Base-by-base conservation (phyloP, 805 yeast genomes). In the Myxozyma sirexii region DNA sequence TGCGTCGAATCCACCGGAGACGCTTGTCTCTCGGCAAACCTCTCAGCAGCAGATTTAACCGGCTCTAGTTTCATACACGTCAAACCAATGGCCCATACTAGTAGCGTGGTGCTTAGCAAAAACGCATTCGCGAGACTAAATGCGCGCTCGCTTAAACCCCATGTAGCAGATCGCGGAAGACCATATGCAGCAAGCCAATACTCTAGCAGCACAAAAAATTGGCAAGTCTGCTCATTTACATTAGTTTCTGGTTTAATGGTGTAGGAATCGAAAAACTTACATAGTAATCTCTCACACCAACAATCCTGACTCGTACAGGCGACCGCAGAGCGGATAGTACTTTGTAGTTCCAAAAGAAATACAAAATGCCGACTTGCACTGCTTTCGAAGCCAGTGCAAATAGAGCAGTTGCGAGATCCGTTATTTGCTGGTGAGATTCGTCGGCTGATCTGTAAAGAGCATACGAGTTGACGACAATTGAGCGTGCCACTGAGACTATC, bases 331-430 rank as follows among this genome's bases (percentile, higher is more conserved):
- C 60, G 1, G 48, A 23, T 17, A 53, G 31, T 12, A 4, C 17
- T n/a, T 50, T 35, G 33, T 60, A 60, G 31, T 60, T 57, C 64
- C 64, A 60, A 38, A 53, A 56, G 17, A 56, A 35, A 38, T 56
- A 60, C 6, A 52, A 37, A 7, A 57, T 21, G 12, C 56, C 19
- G 12, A 53, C 31, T 17, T 48, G 56, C 7, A 51, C 21, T 4
- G 57, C 37, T 7, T 39, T 38, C 23, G 47, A 35, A 35, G 35
- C 1, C n/a, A 59, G 10, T 3, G 50, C 44, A 37, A 45, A 55
- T 19, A 47, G 15, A 3, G 21, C 17, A 3, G 44, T 27, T 7
- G 56, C 52, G 13, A 49, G 26, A 15, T 27, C 47, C 7, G 56
- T n/a, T 27, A 12, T 24, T 29, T 10, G 19, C 29, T 26, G n/a